phyloP scores from a whole-genome alignment of 768 basidiomycete species.

The Rhodotorula graminis region DNA sequence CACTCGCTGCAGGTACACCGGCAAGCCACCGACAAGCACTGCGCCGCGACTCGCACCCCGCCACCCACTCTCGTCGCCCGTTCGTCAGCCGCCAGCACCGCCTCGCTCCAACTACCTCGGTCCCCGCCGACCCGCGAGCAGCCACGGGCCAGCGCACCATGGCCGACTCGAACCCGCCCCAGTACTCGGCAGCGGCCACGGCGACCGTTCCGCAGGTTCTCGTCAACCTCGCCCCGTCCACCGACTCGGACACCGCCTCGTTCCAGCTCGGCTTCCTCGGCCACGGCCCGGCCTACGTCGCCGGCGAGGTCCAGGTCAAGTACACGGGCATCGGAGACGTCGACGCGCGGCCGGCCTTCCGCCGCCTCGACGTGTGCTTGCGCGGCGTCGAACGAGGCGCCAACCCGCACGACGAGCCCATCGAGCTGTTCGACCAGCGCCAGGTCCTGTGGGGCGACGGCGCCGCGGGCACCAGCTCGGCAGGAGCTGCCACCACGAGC shows the following conservation, averaged over 20 bases:
- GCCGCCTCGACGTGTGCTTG: slow-evolving; percentile 27
- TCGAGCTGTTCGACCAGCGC: slow-evolving; percentile 26
- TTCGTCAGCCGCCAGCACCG: too few species aligned
- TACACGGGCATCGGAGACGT: slow-evolving; percentile 45
- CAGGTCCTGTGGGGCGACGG: slow-evolving; percentile 28
- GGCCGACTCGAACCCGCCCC: slow-evolving; percentile 13
- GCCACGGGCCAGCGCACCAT: neutral
- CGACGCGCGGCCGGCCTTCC: neutral
- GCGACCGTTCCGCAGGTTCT: slow-evolving; percentile 2
- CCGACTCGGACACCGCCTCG: slow-evolving; percentile 48
- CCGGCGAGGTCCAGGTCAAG: slow-evolving; percentile 83
- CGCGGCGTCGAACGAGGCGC: slow-evolving; percentile 28
- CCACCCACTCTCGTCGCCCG: too few species aligned
- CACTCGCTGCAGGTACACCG: too few species aligned
- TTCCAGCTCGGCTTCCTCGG: slow-evolving; percentile 85
- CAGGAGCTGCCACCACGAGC: neutral
- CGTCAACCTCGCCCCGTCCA: slow-evolving; percentile 57
- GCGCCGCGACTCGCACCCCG: too few species aligned
- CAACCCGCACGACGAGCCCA: neutral
- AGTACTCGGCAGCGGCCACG: slow-evolving; percentile 3
- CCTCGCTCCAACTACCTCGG: too few species aligned
- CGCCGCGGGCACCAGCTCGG: slow-evolving; percentile 12
- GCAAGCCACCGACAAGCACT: too few species aligned
- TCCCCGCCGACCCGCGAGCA: neutral
- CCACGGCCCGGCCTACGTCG: slow-evolving; percentile 61